Evolutionary conservation across 345 rosid genomes (phyloP).

Genomic region (Isatis tinctoria): DNA sequence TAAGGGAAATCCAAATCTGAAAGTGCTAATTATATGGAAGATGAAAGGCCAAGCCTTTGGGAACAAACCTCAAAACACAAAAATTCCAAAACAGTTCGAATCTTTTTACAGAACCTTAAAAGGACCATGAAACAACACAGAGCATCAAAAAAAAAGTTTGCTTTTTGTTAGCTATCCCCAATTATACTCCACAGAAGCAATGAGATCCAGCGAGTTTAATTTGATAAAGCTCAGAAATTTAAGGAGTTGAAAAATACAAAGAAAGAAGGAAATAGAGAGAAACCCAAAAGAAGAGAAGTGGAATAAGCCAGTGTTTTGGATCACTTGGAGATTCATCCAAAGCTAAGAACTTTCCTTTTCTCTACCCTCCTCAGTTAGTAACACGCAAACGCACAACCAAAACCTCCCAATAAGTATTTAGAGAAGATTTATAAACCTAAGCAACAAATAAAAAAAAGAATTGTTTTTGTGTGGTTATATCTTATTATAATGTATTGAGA

Average conservation of each 20-base stretch:
- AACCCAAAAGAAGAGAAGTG: constrained; percentile 25
- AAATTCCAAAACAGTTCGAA: constrained; percentile 18
- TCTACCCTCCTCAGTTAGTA: not conserved
- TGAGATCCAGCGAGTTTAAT: constrained; percentile 13
- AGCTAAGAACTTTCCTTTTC: constrained; percentile 16
- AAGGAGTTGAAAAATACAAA: not conserved
- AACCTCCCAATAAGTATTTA: not conserved
- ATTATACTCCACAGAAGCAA: not conserved
- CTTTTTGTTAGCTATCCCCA: constrained; percentile 13
- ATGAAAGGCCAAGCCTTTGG: not conserved
- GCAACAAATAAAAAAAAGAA: not conserved
- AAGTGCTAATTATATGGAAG: not conserved
- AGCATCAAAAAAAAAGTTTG: not conserved
- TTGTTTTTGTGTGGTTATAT: not conserved
- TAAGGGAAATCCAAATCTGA: not conserved
- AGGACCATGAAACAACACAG: constrained; percentile 5
- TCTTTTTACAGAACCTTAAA: not conserved
- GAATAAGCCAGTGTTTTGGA: constrained; percentile 27
- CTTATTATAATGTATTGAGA: not conserved
- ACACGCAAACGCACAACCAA: constrained; percentile 20
- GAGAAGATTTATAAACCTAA: not conserved
- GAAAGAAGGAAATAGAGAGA: constrained; percentile 12
- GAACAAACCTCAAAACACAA: constrained; percentile 9
- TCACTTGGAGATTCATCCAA: constrained; percentile 29
- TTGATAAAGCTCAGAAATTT: not conserved